Evolutionary conservation across 441 rosid species (phyloP).

Genomic region (Codiaeum variegatum): DNA sequence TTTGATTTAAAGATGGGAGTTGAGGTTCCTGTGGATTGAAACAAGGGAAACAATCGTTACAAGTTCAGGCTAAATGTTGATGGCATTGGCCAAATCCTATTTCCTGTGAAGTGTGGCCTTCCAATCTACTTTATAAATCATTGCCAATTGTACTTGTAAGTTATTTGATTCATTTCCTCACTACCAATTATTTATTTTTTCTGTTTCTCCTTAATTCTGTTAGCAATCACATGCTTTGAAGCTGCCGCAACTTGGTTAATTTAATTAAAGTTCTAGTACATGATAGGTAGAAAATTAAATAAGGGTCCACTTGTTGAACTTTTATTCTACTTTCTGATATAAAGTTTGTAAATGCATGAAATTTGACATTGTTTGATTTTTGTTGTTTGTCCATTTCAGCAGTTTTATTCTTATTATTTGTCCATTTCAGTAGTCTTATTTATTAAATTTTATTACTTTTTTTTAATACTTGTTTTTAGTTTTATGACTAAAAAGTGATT

Average conservation of each 20-base stretch:
- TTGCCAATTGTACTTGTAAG: neutral
- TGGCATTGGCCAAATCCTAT: neutral
- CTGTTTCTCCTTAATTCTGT: neutral
- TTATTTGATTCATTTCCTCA: slow-evolving; percentile 7
- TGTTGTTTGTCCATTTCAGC: too few relatives aligned
- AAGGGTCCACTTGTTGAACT: neutral
- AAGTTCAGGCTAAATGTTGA: neutral
- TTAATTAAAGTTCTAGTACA: neutral
- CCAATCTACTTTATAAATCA: neutral
- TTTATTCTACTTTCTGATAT: neutral
- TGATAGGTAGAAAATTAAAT: neutral
- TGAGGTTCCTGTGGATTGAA: slow-evolving; percentile 65
- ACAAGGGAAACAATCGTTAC: neutral
- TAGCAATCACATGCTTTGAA: neutral
- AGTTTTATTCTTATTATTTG: too few relatives aligned
- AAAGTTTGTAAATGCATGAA: neutral
- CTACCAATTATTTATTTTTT: too few relatives aligned
- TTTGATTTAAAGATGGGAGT: slow-evolving; percentile 58
- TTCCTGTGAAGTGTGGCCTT: neutral
- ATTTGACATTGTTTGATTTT: too few relatives aligned
- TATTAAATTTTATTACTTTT: too few relatives aligned
- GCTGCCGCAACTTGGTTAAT: neutral
- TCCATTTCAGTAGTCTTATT: too few relatives aligned
- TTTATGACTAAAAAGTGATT: too few relatives aligned
- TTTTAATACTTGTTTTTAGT: too few relatives aligned